Conservation (phyloP, 2,329 filamentous ascomycete genomes). For the Sarocladium strictum region DNA sequence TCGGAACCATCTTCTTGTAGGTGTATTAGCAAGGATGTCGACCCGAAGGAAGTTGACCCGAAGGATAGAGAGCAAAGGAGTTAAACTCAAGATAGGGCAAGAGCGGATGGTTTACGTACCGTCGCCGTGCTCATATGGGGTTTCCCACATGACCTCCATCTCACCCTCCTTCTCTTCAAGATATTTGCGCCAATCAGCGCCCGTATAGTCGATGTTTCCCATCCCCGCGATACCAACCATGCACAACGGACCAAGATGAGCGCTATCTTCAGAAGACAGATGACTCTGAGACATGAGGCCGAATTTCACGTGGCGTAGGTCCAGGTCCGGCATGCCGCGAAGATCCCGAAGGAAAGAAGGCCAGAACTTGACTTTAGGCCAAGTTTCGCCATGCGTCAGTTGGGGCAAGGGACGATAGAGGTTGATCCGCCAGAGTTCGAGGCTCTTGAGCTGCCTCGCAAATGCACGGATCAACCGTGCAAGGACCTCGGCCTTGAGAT, state of each 20-base stretch:
- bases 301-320: slow-evolving; percentile 27
- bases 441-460: slow-evolving; percentile 32
- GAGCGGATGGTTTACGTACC: background rate
- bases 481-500: slow-evolving; percentile 26
- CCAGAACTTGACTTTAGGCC: slow-evolving; percentile 25
- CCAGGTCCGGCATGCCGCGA: slow-evolving; percentile 21
- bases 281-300: slow-evolving; percentile 20
- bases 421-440: slow-evolving; percentile 41
- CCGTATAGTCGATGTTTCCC: slow-evolving; percentile 6
- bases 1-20: background rate
- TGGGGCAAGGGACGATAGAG: slow-evolving; percentile 14
- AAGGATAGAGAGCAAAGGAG: no score
- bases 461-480: slow-evolving; percentile 34
- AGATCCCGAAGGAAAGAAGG: slow-evolving; percentile 29
- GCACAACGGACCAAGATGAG: slow-evolving; percentile 10
- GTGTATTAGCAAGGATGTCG: background rate
- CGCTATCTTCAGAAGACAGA: background rate
- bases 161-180: background rate
- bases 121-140: background rate
- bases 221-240: slow-evolving; percentile 13
- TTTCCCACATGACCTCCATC: background rate
- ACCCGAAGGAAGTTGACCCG: no score
- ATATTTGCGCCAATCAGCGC: slow-evolving; percentile 7
- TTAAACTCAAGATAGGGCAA: no score
- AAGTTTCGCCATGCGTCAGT: background rate